Conservation (phyloP, 345 rosid genomes). For the Camelina neglecta region DNA sequence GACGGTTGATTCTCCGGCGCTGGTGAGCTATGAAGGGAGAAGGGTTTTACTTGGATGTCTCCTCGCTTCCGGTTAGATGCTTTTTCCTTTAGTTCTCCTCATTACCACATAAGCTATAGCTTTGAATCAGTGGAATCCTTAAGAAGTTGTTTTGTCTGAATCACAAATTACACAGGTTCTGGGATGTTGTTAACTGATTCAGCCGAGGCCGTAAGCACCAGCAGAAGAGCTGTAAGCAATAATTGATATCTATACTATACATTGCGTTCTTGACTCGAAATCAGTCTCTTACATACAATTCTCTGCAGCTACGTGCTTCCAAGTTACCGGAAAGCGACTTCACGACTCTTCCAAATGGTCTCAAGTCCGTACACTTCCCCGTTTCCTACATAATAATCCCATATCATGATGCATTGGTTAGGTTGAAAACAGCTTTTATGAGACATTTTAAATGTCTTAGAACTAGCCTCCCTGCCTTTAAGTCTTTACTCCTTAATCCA, state of each 20-base stretch:
- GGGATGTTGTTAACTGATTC: constrained; percentile 53
- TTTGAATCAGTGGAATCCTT: constrained; percentile 16
- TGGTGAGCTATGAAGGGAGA: constrained; percentile 49
- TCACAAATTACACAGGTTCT: constrained; percentile 51
- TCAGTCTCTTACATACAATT: constrained; percentile 29
- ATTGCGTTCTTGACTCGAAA: background rate
- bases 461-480: background rate
- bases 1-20: constrained; percentile 29
- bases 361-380: constrained; percentile 64
- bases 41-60: constrained; percentile 68
- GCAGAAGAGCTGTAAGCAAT: constrained; percentile 86
- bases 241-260: constrained; percentile 30
- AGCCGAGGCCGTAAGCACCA: constrained; percentile 88
- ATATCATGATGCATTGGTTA: constrained; percentile 26
- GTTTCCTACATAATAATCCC: background rate
- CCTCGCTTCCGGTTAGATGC: constrained; percentile 54
- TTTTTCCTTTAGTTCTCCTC: background rate
- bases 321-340: constrained; percentile 84
- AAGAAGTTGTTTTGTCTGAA: constrained; percentile 16
- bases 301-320: constrained; percentile 78
- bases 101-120: background rate
- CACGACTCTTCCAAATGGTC: constrained; percentile 82
- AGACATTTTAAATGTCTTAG: too few species aligned
- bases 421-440: background rate
- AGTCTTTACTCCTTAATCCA: background rate